Evolutionary conservation across 2,329 filamentous ascomycete species (phyloP).

Genomic region (Neonectria neomacrospora): DNA sequence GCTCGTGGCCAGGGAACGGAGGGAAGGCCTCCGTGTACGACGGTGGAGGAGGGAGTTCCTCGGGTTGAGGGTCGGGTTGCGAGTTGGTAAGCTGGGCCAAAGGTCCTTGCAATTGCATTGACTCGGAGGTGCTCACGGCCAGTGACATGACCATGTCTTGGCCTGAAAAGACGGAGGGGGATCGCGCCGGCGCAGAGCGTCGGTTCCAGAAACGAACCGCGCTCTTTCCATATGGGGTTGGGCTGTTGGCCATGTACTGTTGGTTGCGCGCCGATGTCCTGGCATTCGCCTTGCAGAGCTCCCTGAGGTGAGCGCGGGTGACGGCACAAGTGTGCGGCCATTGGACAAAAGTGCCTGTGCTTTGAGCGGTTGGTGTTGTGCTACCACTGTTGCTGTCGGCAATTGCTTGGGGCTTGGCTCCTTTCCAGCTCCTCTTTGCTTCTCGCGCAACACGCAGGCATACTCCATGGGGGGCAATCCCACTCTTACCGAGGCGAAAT

Average conservation of each 20-base stretch:
- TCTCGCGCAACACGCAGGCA: conserved; percentile 73
- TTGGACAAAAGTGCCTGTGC: conserved; percentile 61
- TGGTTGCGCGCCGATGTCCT: conserved; percentile 56
- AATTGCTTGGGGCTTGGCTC: conserved; percentile 57
- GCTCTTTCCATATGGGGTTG: conserved; percentile 65
- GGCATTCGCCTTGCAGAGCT: conserved; percentile 69
- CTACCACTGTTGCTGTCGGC: conserved; percentile 60
- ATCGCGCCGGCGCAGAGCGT: conserved; percentile 58
- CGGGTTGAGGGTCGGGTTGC: conserved; percentile 34
- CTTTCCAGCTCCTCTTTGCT: conserved; percentile 74
- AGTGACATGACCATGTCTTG: conserved; percentile 73
- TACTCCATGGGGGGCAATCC: conserved; percentile 72
- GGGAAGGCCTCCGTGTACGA: conserved; percentile 19
- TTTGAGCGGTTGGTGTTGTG: conserved; percentile 64
- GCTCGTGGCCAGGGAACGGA: conserved; percentile 29
- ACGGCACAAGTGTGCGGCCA: conserved; percentile 74
- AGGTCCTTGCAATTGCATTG: conserved; percentile 72
- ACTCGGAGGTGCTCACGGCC: conserved; percentile 70
- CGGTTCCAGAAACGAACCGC: conserved; percentile 62
- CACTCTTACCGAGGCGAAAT: conserved; percentile 70
- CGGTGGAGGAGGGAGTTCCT: conserved; percentile 38
- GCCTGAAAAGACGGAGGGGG: conserved; percentile 64
- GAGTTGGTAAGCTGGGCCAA: conserved; percentile 69
- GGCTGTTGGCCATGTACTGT: conserved; percentile 63
- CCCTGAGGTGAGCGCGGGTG: conserved; percentile 70